Conservation (phyloP, 1,284 basidiomycete species). For the Cerrena zonata region DNA sequence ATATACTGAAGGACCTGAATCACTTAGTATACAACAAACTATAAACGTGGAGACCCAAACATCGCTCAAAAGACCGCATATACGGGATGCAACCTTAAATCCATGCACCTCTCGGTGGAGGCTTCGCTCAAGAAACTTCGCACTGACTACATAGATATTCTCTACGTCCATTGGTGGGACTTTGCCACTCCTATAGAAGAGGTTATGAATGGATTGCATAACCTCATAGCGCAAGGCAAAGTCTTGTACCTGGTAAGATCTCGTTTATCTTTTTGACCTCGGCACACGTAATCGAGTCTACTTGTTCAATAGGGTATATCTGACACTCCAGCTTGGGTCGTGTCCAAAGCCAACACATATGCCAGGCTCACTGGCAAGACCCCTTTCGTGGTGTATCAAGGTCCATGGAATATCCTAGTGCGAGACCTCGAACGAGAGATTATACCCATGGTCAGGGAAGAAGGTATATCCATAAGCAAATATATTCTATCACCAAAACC, state of each 20-base stretch:
- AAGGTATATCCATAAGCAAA: background rate
- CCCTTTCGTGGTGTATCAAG: conserved; percentile 41
- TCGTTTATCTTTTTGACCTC: background rate
- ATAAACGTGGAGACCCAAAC: conserved; percentile 19
- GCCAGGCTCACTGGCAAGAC: conserved; percentile 38
- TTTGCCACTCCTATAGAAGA: conserved; percentile 41
- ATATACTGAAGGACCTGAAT: background rate
- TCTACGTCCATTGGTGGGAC: conserved; percentile 43
- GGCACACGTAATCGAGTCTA: background rate
- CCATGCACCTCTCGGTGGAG: conserved; percentile 29
- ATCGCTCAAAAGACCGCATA: conserved; percentile 36
- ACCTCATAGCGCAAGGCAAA: conserved; percentile 37
- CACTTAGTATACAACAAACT: conserved; percentile 32
- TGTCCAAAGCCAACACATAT: conserved; percentile 46
- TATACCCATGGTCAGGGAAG: conserved; percentile 40
- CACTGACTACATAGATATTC: conserved; percentile 39
- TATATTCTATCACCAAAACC: background rate
- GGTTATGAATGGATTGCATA: conserved; percentile 46
- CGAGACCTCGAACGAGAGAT: conserved; percentile 53
- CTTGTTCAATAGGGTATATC: conserved; percentile 22
- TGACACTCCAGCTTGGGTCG: conserved; percentile 51
- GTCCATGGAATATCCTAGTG: conserved; percentile 40
- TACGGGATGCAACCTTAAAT: conserved; percentile 37
- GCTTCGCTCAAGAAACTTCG: conserved; percentile 39
- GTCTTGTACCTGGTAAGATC: conserved; percentile 40